phyloP scores from a whole-genome alignment of 805 yeast genomes.

The Monosporozyma aquatica region DNA sequence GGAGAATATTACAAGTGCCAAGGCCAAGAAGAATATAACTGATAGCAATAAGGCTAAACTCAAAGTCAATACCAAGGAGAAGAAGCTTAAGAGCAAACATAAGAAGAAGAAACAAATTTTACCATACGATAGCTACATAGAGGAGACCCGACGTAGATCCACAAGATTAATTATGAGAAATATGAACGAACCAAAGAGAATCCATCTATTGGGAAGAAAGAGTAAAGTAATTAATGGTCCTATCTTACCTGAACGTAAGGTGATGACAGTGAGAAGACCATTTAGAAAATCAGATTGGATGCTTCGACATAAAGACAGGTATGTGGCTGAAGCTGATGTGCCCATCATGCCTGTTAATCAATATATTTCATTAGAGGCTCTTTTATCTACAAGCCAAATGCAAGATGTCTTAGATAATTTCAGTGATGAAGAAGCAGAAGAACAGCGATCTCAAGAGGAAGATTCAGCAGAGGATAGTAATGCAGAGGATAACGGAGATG shows the following conservation, averaged over 20 bases:
- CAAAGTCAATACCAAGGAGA: too few species aligned
- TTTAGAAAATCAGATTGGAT: conserved; percentile 5
- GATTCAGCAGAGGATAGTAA: background rate
- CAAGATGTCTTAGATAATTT: background rate
- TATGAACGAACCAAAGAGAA: background rate
- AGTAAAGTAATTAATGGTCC: background rate
- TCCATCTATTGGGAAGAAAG: background rate
- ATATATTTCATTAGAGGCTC: background rate
- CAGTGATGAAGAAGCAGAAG: background rate
- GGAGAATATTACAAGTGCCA: too few species aligned
- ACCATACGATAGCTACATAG: background rate
- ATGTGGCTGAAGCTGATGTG: background rate
- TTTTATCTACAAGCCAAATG: background rate
- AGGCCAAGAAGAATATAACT: too few species aligned
- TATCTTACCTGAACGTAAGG: conserved; percentile 2
- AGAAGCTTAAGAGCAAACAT: too few species aligned
- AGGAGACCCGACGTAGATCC: background rate
- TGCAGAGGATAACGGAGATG: background rate
- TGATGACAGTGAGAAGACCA: conserved; percentile 1
- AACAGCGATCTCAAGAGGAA: too few species aligned
- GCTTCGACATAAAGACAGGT: conserved; percentile 2
- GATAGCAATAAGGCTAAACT: too few species aligned
- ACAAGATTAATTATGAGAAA: background rate
- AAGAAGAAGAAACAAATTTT: background rate
- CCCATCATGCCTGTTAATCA: conserved; percentile 1